A percentile compares a stretch with the other conserved stretches of the same genome.
Evolutionary conservation across 257 asterid genomes (phyloP).

Genomic region (Paraleonurus japonicus): DNA sequence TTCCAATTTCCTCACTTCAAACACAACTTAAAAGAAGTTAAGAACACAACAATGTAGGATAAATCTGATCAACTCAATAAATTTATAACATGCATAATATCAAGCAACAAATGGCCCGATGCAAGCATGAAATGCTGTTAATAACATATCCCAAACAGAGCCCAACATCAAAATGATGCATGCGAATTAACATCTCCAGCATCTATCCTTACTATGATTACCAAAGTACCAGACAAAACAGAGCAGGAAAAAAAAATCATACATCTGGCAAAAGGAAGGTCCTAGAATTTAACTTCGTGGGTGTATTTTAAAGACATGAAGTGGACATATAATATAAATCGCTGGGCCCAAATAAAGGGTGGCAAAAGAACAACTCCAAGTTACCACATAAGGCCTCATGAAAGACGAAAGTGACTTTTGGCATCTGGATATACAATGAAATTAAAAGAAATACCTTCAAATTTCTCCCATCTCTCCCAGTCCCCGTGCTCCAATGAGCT

Average conservation of each 20-base stretch:
- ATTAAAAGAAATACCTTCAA: constrained; percentile 53
- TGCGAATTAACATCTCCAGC: neutral
- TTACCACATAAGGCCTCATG: constrained; percentile 12
- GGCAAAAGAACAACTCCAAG: neutral
- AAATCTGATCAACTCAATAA: constrained; percentile 9
- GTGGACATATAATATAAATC: neutral
- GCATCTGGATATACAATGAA: constrained; percentile 1
- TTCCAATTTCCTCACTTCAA: constrained; percentile 1
- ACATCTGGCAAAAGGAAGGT: constrained; percentile 14
- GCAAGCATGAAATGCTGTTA: constrained; percentile 4
- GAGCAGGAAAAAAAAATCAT: neutral
- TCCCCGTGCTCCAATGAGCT: constrained; percentile 53
- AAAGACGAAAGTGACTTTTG: neutral
- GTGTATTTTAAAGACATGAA: neutral
- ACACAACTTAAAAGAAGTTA: constrained; percentile 1
- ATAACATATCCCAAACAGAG: neutral
- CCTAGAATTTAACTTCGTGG: neutral
- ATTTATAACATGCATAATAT: neutral
- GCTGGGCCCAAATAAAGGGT: neutral
- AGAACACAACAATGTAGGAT: neutral
- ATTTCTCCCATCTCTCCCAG: constrained; percentile 58
- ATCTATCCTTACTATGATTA: neutral
- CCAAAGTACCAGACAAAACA: neutral
- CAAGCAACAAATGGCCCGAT: neutral
- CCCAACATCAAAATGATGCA: neutral